A percentile compares a stretch with the other conserved stretches of the same genome.
Conservation (phyloP, 805 yeast species). For the Saccharomycopsis sp. region DNA sequence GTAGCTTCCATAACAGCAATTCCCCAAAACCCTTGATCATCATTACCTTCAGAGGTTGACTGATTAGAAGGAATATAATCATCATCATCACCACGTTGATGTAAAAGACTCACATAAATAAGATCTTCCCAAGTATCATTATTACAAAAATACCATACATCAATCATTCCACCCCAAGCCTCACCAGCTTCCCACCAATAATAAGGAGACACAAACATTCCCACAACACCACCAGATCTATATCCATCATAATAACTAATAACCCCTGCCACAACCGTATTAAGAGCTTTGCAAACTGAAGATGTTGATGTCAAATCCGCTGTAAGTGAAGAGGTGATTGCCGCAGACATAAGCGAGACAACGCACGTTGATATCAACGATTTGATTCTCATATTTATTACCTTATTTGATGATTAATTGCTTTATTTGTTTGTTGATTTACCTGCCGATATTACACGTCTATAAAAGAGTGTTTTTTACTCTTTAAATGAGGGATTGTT, state of each 20-base stretch:
- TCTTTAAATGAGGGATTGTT: too few species aligned
- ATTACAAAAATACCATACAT: constrained; percentile 59
- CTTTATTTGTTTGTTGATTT: neutral
- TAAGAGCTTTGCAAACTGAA: constrained; percentile 52
- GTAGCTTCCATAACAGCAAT: constrained; percentile 79
- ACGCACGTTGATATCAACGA: neutral
- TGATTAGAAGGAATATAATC: constrained; percentile 80
- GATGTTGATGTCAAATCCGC: constrained; percentile 35
- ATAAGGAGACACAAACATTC: constrained; percentile 67
- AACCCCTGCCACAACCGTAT: constrained; percentile 52
- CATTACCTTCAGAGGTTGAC: constrained; percentile 82
- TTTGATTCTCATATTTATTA: neutral
- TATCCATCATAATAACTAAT: constrained; percentile 62
- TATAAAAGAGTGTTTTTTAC: neutral
- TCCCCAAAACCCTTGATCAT: constrained; percentile 94
- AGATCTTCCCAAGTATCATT: constrained; percentile 55
- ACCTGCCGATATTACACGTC: neutral
- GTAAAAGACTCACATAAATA: constrained; percentile 50
- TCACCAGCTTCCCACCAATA: constrained; percentile 95
- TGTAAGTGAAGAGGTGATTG: constrained; percentile 15
- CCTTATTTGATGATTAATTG: too few species aligned
- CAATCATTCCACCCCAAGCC: constrained; percentile 52
- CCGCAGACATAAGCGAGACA: neutral
- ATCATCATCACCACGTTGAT: constrained; percentile 57
- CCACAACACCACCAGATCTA: constrained; percentile 57